These are phyloP conservation scores for Exophiala sp. DNA, from an alignment of 2,329 filamentous ascomycete genomes.

Conservation along the genomic window DNA sequence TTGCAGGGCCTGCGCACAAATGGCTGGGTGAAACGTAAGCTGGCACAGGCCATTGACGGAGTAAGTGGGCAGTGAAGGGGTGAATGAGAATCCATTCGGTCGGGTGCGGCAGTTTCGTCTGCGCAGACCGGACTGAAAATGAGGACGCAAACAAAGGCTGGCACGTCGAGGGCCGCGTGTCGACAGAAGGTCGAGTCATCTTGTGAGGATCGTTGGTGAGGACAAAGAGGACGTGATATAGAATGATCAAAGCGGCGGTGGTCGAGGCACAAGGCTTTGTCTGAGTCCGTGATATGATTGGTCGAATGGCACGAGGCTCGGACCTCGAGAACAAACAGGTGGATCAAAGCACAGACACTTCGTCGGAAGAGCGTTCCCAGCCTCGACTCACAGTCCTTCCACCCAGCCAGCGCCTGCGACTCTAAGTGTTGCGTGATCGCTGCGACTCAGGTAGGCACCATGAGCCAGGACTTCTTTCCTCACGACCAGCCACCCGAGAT, in stretches of 20 bases:
- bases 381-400: too few relatives aligned
- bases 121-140: background rate
- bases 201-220: background rate
- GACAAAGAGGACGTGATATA: background rate
- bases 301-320: background rate
- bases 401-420: too few relatives aligned
- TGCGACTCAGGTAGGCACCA: too few relatives aligned
- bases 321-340: background rate
- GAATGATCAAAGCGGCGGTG: conserved; percentile 1
- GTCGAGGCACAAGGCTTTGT: conserved; percentile 2
- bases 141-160: background rate
- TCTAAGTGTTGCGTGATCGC: too few relatives aligned
- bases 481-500: too few relatives aligned
- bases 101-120: background rate
- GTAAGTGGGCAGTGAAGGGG: background rate
- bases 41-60: too few relatives aligned
- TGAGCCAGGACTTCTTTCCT: too few relatives aligned
- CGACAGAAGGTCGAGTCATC: background rate
- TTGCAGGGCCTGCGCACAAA: too few relatives aligned
- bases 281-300: background rate
- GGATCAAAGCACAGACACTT: background rate
- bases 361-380: background rate
- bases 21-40: too few relatives aligned
- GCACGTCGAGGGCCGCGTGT: background rate
- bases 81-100: background rate